Evolutionary conservation across 2,329 filamentous ascomycete species (phyloP), one percentile per base, ranked within the genome.

Genomic region (Beauveria scarabaeidicola): DNA sequence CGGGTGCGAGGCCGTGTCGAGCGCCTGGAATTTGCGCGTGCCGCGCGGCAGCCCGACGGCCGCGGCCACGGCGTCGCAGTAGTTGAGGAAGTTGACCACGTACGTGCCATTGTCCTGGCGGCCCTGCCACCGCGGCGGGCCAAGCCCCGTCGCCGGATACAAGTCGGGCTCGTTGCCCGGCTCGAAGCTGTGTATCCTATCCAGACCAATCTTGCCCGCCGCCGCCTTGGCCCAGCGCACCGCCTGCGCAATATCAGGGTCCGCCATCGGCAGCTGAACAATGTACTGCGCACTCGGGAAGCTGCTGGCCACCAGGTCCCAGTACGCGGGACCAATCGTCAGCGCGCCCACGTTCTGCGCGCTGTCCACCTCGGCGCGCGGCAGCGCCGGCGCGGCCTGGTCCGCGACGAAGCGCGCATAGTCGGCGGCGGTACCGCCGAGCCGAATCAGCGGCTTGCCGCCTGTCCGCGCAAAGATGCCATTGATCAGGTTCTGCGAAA

Each of bases 371-470:
- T 72, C 69, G 3, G 71, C 69, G 1, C 69, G 63, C 0, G 71
- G 72, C 0, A 72, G 63, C 3, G 68, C 71, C 2, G 69, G 66
- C 15, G 66, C 66, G 4, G 63, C 54, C 59, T 74, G 72, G 3
- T 66, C 67, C 0, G 68, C 70, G 8, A 70, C 61, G 59, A 71
- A 73, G 57, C 63, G 67, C 2, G 68, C 72, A 55, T 74, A 74
- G 61, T 74, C 72, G 9, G 71, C 64, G 47, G 69, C 72, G 1
- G 71, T 72, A 9, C 72, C 72, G 13, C 71, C 71, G 3, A 74
- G 63, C 13, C 72, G 65, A 41, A 74, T 74, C 50, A 71, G 68
- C 4, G 72, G 69, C 36, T 64, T 66, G 1, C 71, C 72, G 3
- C 69, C 69, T 0, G 71, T 74, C 27, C 72, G 68, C 7, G 66